A percentile compares a stretch with the other conserved stretches of the same genome.
Conservation (phyloP, 495 filamentous ascomycete genomes). For the Hypoxylon lenormandii region DNA sequence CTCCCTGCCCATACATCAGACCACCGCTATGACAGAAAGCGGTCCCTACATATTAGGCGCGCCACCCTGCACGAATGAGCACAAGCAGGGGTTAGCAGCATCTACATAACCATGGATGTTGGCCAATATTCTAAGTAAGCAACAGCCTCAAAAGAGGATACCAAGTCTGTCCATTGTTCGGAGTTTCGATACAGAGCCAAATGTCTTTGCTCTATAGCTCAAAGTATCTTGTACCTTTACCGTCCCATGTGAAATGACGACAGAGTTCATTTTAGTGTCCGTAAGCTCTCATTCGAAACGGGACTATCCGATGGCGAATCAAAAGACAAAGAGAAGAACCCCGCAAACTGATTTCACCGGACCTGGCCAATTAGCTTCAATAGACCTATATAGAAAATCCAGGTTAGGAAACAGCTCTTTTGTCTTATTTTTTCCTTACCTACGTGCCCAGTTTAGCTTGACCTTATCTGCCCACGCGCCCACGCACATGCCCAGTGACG, state of each 20-base stretch:
- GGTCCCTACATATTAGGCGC: neutral
- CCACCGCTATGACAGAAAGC: neutral
- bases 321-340: conserved; percentile 11
- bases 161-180: no score
- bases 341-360: conserved; percentile 27
- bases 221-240: conserved; percentile 1
- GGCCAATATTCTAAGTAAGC: no score
- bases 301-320: conserved; percentile 30
- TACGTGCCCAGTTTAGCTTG: neutral
- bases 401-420: conserved; percentile 33
- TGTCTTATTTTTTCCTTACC: neutral
- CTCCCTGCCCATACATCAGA: neutral
- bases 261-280: conserved; percentile 1
- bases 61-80: neutral
- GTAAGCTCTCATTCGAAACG: conserved; percentile 7
- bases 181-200: no score
- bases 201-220: neutral
- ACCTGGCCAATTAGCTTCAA: conserved; percentile 23
- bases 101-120: no score
- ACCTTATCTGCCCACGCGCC: neutral
- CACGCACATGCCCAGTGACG: neutral
- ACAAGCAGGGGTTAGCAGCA: no score
- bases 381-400: conserved; percentile 6
- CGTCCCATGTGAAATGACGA: conserved; percentile 28
- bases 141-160: no score